These are phyloP conservation scores for Aspergillus fructus DNA, from an alignment of 2,329 filamentous ascomycete genomes.

Conservation along the genomic window DNA sequence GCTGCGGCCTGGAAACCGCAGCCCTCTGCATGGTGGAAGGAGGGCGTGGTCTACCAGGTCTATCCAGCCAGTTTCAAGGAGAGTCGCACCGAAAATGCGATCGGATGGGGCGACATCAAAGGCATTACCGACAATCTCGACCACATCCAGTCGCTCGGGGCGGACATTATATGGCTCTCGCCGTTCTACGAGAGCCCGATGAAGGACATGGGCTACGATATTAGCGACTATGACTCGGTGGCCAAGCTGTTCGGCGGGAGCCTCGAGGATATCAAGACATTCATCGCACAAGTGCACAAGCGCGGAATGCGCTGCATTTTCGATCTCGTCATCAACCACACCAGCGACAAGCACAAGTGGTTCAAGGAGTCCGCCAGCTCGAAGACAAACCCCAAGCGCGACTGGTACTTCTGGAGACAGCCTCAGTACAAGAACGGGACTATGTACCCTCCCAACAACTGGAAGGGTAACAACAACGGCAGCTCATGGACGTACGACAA, in stretches of 20 bases:
- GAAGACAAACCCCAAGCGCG: conserved; percentile 59
- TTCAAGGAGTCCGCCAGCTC: conserved; percentile 65
- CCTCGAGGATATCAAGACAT: conserved; percentile 60
- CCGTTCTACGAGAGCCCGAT: conserved; percentile 53
- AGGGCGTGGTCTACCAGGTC: conserved; percentile 46
- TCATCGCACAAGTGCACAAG: conserved; percentile 59
- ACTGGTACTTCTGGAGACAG: conserved; percentile 62
- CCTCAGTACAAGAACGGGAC: conserved; percentile 53
- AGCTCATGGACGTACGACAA: no score
- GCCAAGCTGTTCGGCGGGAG: conserved; percentile 59
- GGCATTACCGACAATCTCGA: conserved; percentile 64
- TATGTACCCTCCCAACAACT: conserved; percentile 74
- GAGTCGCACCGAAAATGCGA: conserved; percentile 28
- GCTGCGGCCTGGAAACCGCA: no score
- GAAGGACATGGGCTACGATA: conserved; percentile 55
- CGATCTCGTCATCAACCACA: conserved; percentile 77
- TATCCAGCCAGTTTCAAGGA: conserved; percentile 59
- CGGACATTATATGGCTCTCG: conserved; percentile 58
- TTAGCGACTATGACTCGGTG: conserved; percentile 62
- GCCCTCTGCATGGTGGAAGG: conserved; percentile 35
- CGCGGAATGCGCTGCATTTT: conserved; percentile 69
- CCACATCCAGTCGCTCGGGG: conserved; percentile 61
- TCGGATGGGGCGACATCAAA: conserved; percentile 63
- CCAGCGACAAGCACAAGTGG: conserved; percentile 68
- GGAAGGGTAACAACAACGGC: conserved; percentile 26